Evolutionary conservation across 2,329 filamentous ascomycete species (phyloP).

Genomic region (Albifimbria verrucaria): DNA sequence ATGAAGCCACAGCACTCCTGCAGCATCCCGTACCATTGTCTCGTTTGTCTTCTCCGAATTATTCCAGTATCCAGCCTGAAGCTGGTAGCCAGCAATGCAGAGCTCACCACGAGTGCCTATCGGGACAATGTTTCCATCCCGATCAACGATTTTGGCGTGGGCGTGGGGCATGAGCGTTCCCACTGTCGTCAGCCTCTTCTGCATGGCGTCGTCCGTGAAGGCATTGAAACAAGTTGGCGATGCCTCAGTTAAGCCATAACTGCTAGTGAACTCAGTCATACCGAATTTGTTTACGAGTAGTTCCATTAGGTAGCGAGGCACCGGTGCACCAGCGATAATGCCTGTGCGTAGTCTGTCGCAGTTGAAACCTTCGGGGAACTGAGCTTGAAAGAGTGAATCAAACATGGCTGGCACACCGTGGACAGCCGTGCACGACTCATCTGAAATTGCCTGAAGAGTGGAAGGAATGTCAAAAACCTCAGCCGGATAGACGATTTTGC

Average conservation of each 20-base stretch:
- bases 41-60: constrained; percentile 72
- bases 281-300: constrained; percentile 66
- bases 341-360: constrained; percentile 64
- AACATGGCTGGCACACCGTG: constrained; percentile 87
- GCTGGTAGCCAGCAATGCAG: constrained; percentile 74
- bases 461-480: constrained; percentile 69
- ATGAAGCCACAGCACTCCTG: constrained; percentile 57
- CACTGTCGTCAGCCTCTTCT: constrained; percentile 66
- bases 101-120: constrained; percentile 69
- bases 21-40: constrained; percentile 50
- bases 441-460: constrained; percentile 62
- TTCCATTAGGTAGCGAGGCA: constrained; percentile 73
- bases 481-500: constrained; percentile 71
- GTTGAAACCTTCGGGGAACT: constrained; percentile 36
- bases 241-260: constrained; percentile 73
- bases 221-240: constrained; percentile 80
- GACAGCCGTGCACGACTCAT: constrained; percentile 68
- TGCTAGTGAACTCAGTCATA: constrained; percentile 71
- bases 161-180: constrained; percentile 74
- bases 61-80: constrained; percentile 65
- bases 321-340: constrained; percentile 75
- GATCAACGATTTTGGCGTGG: constrained; percentile 73
- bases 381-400: constrained; percentile 57
- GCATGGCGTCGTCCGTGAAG: constrained; percentile 67
- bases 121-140: constrained; percentile 61